phyloP scores from a whole-genome alignment of 441 rosid genomes.

The Melastoma candidum region DNA sequence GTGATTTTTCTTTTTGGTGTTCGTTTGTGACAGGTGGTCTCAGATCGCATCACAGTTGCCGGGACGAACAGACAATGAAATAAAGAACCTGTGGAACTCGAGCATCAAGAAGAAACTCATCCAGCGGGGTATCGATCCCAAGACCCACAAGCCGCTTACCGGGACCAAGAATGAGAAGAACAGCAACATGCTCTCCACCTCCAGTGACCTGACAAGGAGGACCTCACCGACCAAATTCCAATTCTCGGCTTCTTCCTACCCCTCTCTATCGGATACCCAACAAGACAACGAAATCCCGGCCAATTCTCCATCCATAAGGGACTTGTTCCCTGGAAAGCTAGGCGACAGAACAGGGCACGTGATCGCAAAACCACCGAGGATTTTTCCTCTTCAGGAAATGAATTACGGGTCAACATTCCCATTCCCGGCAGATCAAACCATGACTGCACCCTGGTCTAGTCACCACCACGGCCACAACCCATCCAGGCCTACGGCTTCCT shows the following conservation, averaged over 20 bases:
- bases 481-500: too few relatives aligned
- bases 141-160: slow-evolving; percentile 9
- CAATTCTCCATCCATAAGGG: background rate
- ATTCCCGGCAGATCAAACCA: too few relatives aligned
- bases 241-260: background rate
- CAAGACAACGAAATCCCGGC: background rate
- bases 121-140: slow-evolving; percentile 13
- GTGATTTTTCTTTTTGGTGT: too few relatives aligned
- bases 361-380: background rate
- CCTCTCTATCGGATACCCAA: slow-evolving; percentile 1
- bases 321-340: background rate
- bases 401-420: background rate
- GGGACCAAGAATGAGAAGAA: background rate
- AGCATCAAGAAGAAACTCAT: slow-evolving; percentile 17
- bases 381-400: background rate
- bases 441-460: too few relatives aligned
- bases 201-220: background rate
- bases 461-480: too few relatives aligned
- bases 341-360: background rate
- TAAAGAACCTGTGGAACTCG: slow-evolving; percentile 19
- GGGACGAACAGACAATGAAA: slow-evolving; percentile 17
- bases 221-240: background rate
- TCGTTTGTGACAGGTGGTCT: slow-evolving; percentile 11
- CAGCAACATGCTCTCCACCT: background rate
- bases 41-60: slow-evolving; percentile 10